Percentiles rank a stretch among this genome's conserved stretches.
These are phyloP conservation scores for Echeveria elegans DNA, from an alignment of 164 flowering plant genomes.

Conservation along the genomic window DNA sequence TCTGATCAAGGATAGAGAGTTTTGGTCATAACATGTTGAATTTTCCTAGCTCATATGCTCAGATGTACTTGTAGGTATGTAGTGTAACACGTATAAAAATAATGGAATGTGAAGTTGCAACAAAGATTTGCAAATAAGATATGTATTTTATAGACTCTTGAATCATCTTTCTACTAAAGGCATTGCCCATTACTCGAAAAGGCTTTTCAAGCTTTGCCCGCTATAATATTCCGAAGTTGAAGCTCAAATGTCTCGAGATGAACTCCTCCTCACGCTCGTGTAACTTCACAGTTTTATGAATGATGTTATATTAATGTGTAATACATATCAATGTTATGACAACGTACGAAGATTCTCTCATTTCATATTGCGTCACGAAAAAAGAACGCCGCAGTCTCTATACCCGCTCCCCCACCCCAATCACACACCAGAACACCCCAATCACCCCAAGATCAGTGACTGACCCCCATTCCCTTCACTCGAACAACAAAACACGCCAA, in stretches of 20 bases:
- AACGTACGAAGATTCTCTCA: slow-evolving; percentile 2
- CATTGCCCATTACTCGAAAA: background rate
- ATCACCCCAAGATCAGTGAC: too few relatives aligned
- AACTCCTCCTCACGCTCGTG: too few relatives aligned
- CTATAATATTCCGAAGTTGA: background rate
- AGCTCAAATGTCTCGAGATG: too few relatives aligned
- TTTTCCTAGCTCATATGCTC: background rate
- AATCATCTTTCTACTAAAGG: too few relatives aligned
- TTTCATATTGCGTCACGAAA: background rate
- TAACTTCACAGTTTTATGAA: background rate
- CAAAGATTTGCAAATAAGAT: background rate
- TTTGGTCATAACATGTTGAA: background rate
- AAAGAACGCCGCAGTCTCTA: background rate
- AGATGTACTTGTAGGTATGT: background rate
- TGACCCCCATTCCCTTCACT: too few relatives aligned
- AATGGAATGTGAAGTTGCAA: background rate
- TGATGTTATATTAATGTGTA: background rate
- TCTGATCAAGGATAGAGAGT: background rate
- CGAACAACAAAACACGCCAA: too few relatives aligned
- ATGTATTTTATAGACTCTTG: too few relatives aligned
- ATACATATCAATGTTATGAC: background rate
- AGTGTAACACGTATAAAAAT: background rate
- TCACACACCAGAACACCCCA: too few relatives aligned
- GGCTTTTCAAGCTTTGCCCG: background rate
- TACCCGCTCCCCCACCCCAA: too few relatives aligned